phyloP scores from a whole-genome alignment of 2,329 filamentous ascomycete species.

The Colletotrichum phormii region DNA sequence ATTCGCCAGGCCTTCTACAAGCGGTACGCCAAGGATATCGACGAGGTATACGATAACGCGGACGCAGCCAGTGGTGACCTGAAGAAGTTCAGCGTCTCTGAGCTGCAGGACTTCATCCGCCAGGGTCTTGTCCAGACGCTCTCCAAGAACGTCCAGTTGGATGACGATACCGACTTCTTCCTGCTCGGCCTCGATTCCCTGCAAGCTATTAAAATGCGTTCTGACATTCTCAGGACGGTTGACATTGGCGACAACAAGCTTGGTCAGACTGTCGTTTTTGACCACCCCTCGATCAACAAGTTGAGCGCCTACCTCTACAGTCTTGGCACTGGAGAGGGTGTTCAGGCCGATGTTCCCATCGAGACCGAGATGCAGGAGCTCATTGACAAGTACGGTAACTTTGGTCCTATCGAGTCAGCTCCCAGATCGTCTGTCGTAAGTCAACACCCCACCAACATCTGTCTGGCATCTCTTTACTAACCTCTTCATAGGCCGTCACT shows the following conservation, averaged over 20 bases:
- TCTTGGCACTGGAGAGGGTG: constrained; percentile 51
- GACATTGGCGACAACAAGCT: constrained; percentile 59
- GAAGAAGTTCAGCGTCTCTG: constrained; percentile 39
- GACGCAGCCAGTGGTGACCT: constrained; percentile 40
- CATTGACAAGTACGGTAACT: constrained; percentile 40
- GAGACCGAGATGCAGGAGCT: constrained; percentile 44
- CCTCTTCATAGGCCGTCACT: constrained; percentile 59
- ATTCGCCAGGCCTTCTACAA: constrained; percentile 46
- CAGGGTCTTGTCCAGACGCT: constrained; percentile 44
- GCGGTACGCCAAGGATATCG: constrained; percentile 35
- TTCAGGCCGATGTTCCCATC: constrained; percentile 41
- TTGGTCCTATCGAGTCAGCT: not conserved
- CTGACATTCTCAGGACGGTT: constrained; percentile 61
- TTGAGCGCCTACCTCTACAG: constrained; percentile 58
- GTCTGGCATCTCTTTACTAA: not conserved
- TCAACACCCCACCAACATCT: not conserved
- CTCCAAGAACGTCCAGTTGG: constrained; percentile 40
- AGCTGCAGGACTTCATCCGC: constrained; percentile 49
- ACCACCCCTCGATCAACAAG: constrained; percentile 61
- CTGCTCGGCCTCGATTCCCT: constrained; percentile 67
- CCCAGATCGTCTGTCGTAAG: constrained; percentile 13
- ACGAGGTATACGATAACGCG: constrained; percentile 45
- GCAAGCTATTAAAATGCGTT: constrained; percentile 67
- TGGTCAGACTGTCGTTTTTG: constrained; percentile 69
- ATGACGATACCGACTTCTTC: constrained; percentile 67